Base-by-base conservation (phyloP, 148 eudicot genomes). In the Silene conica region DNA sequence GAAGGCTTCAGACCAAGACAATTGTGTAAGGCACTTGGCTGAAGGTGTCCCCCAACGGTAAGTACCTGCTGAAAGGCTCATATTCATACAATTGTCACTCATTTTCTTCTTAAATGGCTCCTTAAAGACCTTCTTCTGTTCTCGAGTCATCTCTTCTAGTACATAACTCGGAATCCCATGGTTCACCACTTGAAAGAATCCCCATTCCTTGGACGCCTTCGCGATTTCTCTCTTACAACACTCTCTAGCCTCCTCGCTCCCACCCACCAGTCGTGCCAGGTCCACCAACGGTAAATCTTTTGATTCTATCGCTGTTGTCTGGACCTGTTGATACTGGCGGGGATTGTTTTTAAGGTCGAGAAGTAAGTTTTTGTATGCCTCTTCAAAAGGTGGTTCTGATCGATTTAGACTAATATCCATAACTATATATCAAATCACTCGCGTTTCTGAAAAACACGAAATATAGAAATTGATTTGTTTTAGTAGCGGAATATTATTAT, bases 1-100 rank as follows among this genome's bases (percentile, higher is more conserved):
- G 80, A 89, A 94, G 0, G 97, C 96, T 73, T 94, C 98, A 0
- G 96, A 89, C 98, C 98, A 94, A 65, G 91, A 85, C 15, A 94
- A 50, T 80, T 94, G 98, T 7, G 54, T 14, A 11, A 88, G 85
- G 59, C 88, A 78, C 67, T 87, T 94, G 6, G 97, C 88, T 16
- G 93, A 58, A 1, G 96, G 96, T 6, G 97, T 80, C 0, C 98
- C 98, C 97, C 97, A 94, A 6, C 97, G 89, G 69, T 94, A 94
- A 66, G 91, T 86, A 8, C 96, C 96, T 0, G 77, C 76, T 16
- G 91, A 86, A 38, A 88, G 88, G 1, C 73, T 76, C 38, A 80
- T 34, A 21, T 83, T 80, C 83, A 82, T 48, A 73, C 67, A 69
- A 25, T 71, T 69, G 68, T 82, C 85, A 8, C 56, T 78, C n/a